Evolutionary conservation across 768 basidiomycete genomes (phyloP), one percentile per base, ranked within the genome.

Genomic region (Suillus occidentalis): DNA sequence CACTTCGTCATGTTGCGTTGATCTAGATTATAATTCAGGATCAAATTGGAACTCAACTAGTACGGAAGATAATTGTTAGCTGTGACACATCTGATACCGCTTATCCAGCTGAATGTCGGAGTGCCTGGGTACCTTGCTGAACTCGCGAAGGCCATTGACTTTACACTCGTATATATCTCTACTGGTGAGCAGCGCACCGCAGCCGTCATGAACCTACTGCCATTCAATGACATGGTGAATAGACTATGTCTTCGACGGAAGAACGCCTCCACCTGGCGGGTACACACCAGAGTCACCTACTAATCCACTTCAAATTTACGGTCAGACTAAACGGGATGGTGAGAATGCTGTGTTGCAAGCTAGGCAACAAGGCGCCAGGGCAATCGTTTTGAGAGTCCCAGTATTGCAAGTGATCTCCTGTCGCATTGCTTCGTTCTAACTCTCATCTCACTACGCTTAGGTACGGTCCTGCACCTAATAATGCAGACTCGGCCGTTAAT

Each of bases 231-330:
- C 45, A 53, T 31, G 55, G 60, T 61, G 31, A 7, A 36, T 69
- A 90, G 95, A 99, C 77, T 98, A 98, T 77, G 95, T 99, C 18
- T 99, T 99, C 72, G 94, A 96, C 67, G 97, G 97, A 1, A 89
- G 85, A n/a, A 88, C 89, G 1, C 94, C 97, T 4, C 95, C 95
- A 0, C 25, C 39, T 28, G 39, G 57, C 39, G 57, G 57, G 18
- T 99, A 99, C 79, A 82, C 85, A 7, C 90, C 94, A 0, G 81
- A 82, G 8, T 87, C 89, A 16, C 72, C 76, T 39, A 86, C 93
- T 14, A 93, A 95, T 72, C 97, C 97, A 1, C 78, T 98, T 42
- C 92, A 99, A 62, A 79, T 91, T 18, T 99, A 99, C 40, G 97
- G 94, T 31, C 58, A 83, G 69, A 90, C 91, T 4, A 99, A 99